Percentiles rank a stretch among this genome's conserved stretches.
phyloP scores from a whole-genome alignment of 1,284 basidiomycete species.

The Puccinia triticina region DNA sequence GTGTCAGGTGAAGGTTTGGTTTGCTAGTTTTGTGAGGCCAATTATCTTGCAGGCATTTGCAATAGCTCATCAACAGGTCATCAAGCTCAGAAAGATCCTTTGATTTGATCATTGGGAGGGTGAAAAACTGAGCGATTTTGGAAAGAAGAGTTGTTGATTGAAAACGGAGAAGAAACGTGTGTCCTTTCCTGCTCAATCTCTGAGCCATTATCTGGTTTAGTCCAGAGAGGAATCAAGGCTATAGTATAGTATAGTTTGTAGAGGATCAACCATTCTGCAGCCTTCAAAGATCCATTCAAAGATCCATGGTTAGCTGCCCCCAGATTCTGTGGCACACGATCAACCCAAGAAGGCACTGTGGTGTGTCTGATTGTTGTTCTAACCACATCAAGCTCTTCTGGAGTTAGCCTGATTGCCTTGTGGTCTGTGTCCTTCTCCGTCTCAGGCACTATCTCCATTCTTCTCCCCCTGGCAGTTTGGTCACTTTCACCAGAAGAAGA shows the following conservation, averaged over 20 bases:
- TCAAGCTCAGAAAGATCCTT: not conserved
- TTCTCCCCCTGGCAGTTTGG: no score
- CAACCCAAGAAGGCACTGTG: conserved; percentile 12
- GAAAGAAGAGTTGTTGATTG: not conserved
- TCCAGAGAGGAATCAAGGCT: conserved; percentile 7
- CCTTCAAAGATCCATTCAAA: no score
- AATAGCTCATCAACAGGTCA: conserved; percentile 12
- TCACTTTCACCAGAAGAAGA: no score
- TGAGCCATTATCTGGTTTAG: not conserved
- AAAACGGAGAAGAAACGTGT: not conserved
- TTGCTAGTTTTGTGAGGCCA: not conserved
- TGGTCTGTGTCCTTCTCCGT: not conserved
- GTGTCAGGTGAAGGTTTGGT: conserved; percentile 4
- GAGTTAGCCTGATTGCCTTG: not conserved
- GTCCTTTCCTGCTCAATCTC: not conserved
- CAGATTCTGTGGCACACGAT: conserved; percentile 19
- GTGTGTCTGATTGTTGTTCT: not conserved
- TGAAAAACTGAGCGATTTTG: not conserved
- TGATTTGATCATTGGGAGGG: conserved; percentile 5
- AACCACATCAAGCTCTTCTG: conserved; percentile 1
- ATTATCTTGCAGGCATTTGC: not conserved
- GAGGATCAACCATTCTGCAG: conserved; percentile 37
- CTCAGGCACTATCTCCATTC: no score
- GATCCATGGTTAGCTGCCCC: conserved; percentile 10
- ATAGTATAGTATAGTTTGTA: conserved; percentile 12